Conservation (phyloP, 192 early-diverging fungal genomes). For the Backusella tuberculispora region DNA sequence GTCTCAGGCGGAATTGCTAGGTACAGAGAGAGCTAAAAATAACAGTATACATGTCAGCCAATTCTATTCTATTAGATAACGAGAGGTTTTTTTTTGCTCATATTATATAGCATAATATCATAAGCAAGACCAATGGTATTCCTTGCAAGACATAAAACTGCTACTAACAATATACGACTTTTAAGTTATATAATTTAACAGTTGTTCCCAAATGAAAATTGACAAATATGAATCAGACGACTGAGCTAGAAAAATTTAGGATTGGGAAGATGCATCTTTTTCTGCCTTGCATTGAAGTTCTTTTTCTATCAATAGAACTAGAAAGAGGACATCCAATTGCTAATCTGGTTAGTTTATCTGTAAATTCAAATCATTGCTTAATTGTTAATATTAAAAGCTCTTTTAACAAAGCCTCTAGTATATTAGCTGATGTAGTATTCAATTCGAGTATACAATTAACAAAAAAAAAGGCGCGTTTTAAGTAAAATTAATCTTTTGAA, state of each 20-base stretch:
- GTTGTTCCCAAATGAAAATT: slow-evolving; percentile 76
- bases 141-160: slow-evolving; percentile 54
- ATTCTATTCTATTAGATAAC: background rate
- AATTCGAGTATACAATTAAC: slow-evolving; percentile 53
- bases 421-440: slow-evolving; percentile 49
- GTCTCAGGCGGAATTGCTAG: slow-evolving; percentile 73
- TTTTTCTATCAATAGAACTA: slow-evolving; percentile 31
- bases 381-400: slow-evolving; percentile 58
- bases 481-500: background rate
- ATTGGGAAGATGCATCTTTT: slow-evolving; percentile 60
- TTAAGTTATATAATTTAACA: slow-evolving; percentile 63
- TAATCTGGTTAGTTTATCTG: slow-evolving; percentile 48
- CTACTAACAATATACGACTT: slow-evolving; percentile 58
- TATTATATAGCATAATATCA: slow-evolving; percentile 46
- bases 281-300: slow-evolving; percentile 57
- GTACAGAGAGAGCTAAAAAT: slow-evolving; percentile 67
- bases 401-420: slow-evolving; percentile 53
- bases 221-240: slow-evolving; percentile 70
- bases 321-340: slow-evolving; percentile 56
- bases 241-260: slow-evolving; percentile 62
- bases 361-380: slow-evolving; percentile 61
- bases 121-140: slow-evolving; percentile 59
- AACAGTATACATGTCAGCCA: slow-evolving; percentile 52
- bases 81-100: background rate
- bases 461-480: background rate